phyloP scores from a whole-genome alignment of 73 alveolate genomes.

The Paramecium sexaurelia region DNA sequence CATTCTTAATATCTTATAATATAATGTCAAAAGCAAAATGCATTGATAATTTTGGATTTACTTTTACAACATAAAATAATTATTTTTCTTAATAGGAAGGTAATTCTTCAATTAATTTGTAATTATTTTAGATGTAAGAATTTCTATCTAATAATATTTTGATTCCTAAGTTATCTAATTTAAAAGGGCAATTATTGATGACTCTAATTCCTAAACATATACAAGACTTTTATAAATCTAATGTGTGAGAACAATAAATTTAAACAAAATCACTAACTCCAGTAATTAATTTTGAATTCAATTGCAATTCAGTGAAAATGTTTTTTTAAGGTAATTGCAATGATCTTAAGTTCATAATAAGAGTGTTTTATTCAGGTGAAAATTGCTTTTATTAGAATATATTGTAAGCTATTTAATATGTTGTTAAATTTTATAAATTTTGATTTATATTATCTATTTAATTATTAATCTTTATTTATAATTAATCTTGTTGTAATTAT shows the following conservation, averaged over 20 bases:
- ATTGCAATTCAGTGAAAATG: background rate
- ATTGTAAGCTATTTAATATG: conserved; percentile 8
- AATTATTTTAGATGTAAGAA: background rate
- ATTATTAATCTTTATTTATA: background rate
- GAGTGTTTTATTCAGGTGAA: background rate
- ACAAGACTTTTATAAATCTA: background rate
- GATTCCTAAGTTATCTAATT: conserved; percentile 34
- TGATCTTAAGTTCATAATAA: background rate
- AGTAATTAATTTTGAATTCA: background rate
- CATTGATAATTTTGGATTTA: conserved; percentile 5
- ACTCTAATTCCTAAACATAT: background rate
- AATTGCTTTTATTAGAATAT: background rate
- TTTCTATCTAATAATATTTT: conserved; percentile 50
- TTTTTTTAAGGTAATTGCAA: background rate
- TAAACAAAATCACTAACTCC: conserved; percentile 12
- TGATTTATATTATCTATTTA: background rate
- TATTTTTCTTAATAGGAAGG: conserved; percentile 2
- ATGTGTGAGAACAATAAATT: conserved; percentile 1
- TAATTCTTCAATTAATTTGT: conserved; percentile 11
- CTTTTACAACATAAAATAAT: conserved; percentile 26
- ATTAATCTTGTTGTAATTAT: background rate
- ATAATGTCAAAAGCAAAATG: conserved; percentile 26
- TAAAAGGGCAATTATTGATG: conserved; percentile 14
- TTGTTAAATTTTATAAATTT: background rate
- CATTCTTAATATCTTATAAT: background rate